Base-by-base conservation (phyloP, 192 early-diverging fungal species). In the Podila minutissima region DNA sequence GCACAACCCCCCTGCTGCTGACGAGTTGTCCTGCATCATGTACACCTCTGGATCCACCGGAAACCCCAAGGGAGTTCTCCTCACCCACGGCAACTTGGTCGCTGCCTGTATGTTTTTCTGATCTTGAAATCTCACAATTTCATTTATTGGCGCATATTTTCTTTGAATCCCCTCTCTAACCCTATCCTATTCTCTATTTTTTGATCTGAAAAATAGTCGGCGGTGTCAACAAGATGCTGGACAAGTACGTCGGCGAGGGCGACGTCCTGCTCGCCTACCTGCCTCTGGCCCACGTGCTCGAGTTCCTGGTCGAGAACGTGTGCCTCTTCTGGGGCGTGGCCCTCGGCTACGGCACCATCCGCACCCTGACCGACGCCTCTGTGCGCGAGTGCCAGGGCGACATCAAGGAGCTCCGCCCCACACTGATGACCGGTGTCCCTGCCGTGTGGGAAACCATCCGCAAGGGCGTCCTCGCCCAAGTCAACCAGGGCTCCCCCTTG, bases 31-130 rank as follows among this genome's bases (percentile, higher is more conserved):
- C 83, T 87, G 92, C 72, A 94, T 97, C 67, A 96, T 97, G 95
- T 97, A 91, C 69, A 94, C 91, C 13, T 91, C 90, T 73, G 93
- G 97, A 26, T 92, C 91, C 17, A 98, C 95, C 5, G 95, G 97
- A 26, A 89, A 89, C 82, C 96, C 97, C 51, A 96, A 96, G 75
- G 97, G 97, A 59, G 96, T 95, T 48, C 70, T 94, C 61, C 74
- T 98, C 8, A 87, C 90, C 31, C 95, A 98, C 75, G 74, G 83
- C 50, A 95, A 95, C 69, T 79, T 97, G 59, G 84, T 95, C 63
- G 88, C 95, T 53, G 90, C 92, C 59, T 72, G 86, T 86, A 41
- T 11, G 9, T 41, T 41, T 11, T 41, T 11, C 5, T n/a, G n/a
- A 41, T 41, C 31, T 41, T 41, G n/a, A 1, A 6, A 41, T 41